Percentiles rank a stretch among this genome's conserved stretches.
These are phyloP conservation scores for Debaryomyces prosopidis DNA, from an alignment of 805 yeast species.

Conservation along the genomic window DNA sequence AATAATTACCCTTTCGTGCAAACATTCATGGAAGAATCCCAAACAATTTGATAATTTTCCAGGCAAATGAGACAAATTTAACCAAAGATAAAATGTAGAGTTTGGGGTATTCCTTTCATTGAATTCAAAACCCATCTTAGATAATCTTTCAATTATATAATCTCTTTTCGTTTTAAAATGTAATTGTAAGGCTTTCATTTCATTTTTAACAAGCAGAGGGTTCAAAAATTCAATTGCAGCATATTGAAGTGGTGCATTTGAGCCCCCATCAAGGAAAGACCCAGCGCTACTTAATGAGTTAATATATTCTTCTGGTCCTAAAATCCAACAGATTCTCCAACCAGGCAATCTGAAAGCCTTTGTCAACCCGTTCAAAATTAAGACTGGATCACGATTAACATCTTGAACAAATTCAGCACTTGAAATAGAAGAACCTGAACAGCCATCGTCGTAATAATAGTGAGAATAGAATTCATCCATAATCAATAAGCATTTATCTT, in stretches of 20 bases:
- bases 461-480: conserved; percentile 67
- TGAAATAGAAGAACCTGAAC: conserved; percentile 51
- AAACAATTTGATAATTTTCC: conserved; percentile 56
- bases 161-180: conserved; percentile 61
- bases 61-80: conserved; percentile 55
- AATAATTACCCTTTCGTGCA: conserved; percentile 58
- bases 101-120: conserved; percentile 47
- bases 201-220: conserved; percentile 49
- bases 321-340: conserved; percentile 64
- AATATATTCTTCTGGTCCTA: conserved; percentile 63
- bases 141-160: conserved; percentile 49
- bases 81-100: conserved; percentile 62
- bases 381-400: conserved; percentile 58
- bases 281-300: conserved; percentile 58
- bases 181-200: conserved; percentile 57
- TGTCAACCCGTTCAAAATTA: conserved; percentile 60
- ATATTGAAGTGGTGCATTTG: conserved; percentile 61
- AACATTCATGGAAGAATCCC: conserved; percentile 63
- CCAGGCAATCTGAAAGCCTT: conserved; percentile 65
- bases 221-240: conserved; percentile 57
- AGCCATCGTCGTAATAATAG: conserved; percentile 55
- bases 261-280: conserved; percentile 60
- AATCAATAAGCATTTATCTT: conserved; percentile 53
- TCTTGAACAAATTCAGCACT: conserved; percentile 54
- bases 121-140: conserved; percentile 55